Evolutionary conservation across 2,329 filamentous ascomycete species (phyloP).

Genomic region (Pseudogymnoascus sp.): DNA sequence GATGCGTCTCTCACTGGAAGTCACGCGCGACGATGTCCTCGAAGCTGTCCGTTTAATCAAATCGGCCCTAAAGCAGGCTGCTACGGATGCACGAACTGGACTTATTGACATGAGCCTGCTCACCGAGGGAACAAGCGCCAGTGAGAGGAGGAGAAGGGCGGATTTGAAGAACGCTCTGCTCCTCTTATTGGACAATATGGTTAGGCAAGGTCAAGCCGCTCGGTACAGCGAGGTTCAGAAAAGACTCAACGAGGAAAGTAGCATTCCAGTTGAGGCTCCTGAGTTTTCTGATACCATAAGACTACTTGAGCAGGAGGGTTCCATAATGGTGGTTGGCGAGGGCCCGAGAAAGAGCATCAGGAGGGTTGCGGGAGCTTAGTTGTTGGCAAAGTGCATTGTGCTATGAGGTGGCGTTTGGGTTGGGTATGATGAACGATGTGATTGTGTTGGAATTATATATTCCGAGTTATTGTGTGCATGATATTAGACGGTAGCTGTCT

Average conservation of each 20-base stretch:
- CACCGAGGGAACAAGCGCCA: constrained; percentile 85
- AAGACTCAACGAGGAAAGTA: constrained; percentile 63
- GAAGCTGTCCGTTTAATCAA: constrained; percentile 93
- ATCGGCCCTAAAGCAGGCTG: constrained; percentile 88
- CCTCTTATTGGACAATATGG: constrained; percentile 71
- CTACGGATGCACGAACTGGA: constrained; percentile 85
- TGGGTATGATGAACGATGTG: neutral
- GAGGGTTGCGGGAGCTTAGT: constrained; percentile 53
- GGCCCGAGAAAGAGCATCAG: constrained; percentile 76
- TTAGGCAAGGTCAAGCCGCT: constrained; percentile 58
- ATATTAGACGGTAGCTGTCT: neutral
- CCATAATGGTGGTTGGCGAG: constrained; percentile 73
- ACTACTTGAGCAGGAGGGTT: constrained; percentile 75
- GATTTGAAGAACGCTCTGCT: constrained; percentile 79
- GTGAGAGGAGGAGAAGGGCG: constrained; percentile 73
- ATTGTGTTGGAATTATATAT: constrained; percentile 7
- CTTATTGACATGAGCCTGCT: constrained; percentile 95
- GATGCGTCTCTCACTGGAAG: constrained; percentile 76
- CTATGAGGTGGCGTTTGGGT: constrained; percentile 1
- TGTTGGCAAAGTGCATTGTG: neutral
- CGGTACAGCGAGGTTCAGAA: constrained; percentile 73
- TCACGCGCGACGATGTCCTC: constrained; percentile 74
- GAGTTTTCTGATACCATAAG: constrained; percentile 82
- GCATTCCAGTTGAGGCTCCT: constrained; percentile 62
- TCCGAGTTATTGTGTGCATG: constrained; percentile 1